Percentiles rank a stretch among this genome's conserved stretches.
Evolutionary conservation across 1,284 basidiomycete species (phyloP).

Genomic region (Heterobasidion annosum): DNA sequence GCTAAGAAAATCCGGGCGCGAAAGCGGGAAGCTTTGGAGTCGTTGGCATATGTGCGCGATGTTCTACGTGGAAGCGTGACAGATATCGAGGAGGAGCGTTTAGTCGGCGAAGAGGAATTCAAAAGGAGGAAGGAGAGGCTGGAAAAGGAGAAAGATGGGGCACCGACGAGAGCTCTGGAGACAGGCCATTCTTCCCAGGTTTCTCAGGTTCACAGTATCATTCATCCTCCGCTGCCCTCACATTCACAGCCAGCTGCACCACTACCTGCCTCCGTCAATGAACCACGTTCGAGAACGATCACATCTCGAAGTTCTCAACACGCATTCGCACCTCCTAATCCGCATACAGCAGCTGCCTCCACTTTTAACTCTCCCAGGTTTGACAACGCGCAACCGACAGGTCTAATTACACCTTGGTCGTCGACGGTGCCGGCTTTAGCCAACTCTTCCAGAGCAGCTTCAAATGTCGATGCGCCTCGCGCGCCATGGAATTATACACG

Average conservation of each 20-base stretch:
- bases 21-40: conserved; percentile 62
- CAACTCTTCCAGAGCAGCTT: conserved; percentile 2
- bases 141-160: conserved; percentile 15
- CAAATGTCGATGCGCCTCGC: conserved; percentile 15
- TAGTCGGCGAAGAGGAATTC: conserved; percentile 46
- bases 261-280: neutral
- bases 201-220: conserved; percentile 1
- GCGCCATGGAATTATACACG: conserved; percentile 48
- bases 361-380: conserved; percentile 9
- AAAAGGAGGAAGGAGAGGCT: conserved; percentile 20
- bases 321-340: neutral
- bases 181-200: conserved; percentile 5
- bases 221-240: conserved; percentile 6
- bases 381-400: neutral
- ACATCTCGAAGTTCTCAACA: conserved; percentile 2
- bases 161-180: conserved; percentile 4
- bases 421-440: conserved; percentile 6
- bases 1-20: conserved; percentile 28
- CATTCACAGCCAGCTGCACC: conserved; percentile 5
- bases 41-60: conserved; percentile 65
- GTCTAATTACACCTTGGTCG: conserved; percentile 2
- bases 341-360: neutral
- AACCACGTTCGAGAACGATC: conserved; percentile 6
- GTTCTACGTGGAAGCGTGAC: conserved; percentile 46
- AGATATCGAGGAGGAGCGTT: conserved; percentile 52